These are phyloP conservation scores for Lycium barbarum DNA, from an alignment of 257 asterid species.

Conservation along the genomic window DNA sequence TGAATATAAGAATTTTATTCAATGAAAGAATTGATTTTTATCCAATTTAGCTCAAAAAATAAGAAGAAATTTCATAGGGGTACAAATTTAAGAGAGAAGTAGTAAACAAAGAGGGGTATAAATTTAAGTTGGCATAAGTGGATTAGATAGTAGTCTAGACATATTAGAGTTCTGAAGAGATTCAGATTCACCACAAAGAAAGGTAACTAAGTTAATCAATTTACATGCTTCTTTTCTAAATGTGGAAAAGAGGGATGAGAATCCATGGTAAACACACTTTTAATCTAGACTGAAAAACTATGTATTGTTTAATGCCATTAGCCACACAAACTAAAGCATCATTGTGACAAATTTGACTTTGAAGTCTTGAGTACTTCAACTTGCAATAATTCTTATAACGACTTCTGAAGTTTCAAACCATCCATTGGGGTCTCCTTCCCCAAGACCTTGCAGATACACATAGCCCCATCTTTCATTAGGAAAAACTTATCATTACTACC, in stretches of 20 bases:
- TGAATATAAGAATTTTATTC: not conserved
- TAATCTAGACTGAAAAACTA: not conserved
- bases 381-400: conserved; percentile 28
- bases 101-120: not conserved
- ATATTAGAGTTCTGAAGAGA: not conserved
- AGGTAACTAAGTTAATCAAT: not conserved
- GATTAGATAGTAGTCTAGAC: not conserved
- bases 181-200: not conserved
- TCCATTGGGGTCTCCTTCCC: not conserved
- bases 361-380: not conserved
- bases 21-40: not conserved
- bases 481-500: not conserved
- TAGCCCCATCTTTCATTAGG: not conserved
- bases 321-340: not conserved
- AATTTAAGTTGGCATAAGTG: not conserved
- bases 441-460: not conserved
- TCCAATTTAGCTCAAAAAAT: not conserved
- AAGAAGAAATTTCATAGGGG: not conserved
- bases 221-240: not conserved
- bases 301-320: not conserved
- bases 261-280: not conserved
- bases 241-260: not conserved
- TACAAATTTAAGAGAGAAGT: not conserved
- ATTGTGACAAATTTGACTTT: not conserved
- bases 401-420: conserved; percentile 21